Percentiles rank a stretch among this genome's conserved stretches.
phyloP scores from a whole-genome alignment of 352 stramenopile genomes.

The Phytophthora tentaculata region DNA sequence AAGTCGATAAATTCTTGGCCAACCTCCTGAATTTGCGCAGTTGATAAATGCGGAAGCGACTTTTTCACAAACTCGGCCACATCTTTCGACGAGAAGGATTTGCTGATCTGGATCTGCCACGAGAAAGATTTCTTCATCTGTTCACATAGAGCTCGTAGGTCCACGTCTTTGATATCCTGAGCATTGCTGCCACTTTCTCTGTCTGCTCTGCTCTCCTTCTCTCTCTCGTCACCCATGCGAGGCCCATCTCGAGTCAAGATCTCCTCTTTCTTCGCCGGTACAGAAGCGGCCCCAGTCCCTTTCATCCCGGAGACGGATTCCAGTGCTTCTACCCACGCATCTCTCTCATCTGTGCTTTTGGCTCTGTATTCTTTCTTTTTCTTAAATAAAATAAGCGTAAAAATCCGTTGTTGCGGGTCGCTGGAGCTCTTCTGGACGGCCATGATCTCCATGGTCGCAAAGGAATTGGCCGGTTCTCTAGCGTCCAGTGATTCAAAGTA shows the following conservation, averaged over 20 bases:
- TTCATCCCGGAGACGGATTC: slow-evolving; percentile 70
- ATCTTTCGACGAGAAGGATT: slow-evolving; percentile 75
- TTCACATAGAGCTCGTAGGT: slow-evolving; percentile 68
- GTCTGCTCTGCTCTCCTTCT: slow-evolving; percentile 20
- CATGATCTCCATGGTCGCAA: slow-evolving; percentile 75
- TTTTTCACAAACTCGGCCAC: slow-evolving; percentile 69
- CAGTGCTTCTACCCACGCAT: slow-evolving; percentile 73
- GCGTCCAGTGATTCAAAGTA: slow-evolving; percentile 76
- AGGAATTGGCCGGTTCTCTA: slow-evolving; percentile 41
- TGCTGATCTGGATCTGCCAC: slow-evolving; percentile 78
- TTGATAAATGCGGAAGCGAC: slow-evolving; percentile 43
- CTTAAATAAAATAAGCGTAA: slow-evolving; percentile 72
- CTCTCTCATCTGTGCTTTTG: slow-evolving; percentile 57
- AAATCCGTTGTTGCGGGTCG: slow-evolving; percentile 51
- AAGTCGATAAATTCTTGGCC: slow-evolving; percentile 74
- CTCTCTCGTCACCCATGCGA: background rate
- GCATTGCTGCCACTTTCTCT: slow-evolving; percentile 10
- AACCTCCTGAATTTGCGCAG: slow-evolving; percentile 53
- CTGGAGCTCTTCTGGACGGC: slow-evolving; percentile 48
- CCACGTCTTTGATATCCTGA: slow-evolving; percentile 50
- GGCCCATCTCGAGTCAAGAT: slow-evolving; percentile 4
- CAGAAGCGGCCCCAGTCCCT: slow-evolving; percentile 16
- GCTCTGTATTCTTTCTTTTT: slow-evolving; percentile 84
- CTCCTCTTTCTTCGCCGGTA: slow-evolving; percentile 21
- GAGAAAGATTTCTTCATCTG: slow-evolving; percentile 78